Conservation (phyloP, 768 basidiomycete genomes). For the Lentinula raphanica region DNA sequence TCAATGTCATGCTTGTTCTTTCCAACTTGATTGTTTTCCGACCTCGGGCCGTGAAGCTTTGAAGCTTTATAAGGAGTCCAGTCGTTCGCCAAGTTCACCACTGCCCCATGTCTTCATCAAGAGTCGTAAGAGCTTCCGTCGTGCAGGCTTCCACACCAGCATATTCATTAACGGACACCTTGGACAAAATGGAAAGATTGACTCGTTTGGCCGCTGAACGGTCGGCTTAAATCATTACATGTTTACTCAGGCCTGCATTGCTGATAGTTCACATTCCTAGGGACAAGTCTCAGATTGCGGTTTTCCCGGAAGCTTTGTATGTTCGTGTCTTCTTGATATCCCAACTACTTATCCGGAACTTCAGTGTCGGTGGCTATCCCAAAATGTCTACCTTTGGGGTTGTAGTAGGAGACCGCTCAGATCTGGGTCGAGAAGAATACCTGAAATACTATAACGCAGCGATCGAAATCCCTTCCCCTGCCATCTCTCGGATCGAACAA, state of each 20-base stretch:
- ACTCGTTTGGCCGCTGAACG: conserved; percentile 34
- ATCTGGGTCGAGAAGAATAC: conserved; percentile 54
- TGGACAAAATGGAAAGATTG: conserved; percentile 38
- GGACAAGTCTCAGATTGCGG: conserved; percentile 36
- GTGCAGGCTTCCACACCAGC: conserved; percentile 40
- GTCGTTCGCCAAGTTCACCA: not conserved
- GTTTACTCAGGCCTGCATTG: not conserved
- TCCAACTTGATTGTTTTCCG: not conserved
- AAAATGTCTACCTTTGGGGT: conserved; percentile 50
- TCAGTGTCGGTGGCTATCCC: conserved; percentile 55
- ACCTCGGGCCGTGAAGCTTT: not conserved
- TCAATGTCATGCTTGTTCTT: not conserved
- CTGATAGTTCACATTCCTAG: not conserved
- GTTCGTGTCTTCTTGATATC: conserved; percentile 13
- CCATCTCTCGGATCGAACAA: conserved; percentile 40
- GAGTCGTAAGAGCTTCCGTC: conserved; percentile 35
- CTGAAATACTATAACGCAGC: conserved; percentile 49
- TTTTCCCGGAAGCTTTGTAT: conserved; percentile 49
- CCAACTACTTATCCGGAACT: not conserved
- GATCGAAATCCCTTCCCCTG: conserved; percentile 50
- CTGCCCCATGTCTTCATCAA: conserved; percentile 2
- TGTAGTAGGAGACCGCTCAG: conserved; percentile 43
- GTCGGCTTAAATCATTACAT: conserved; percentile 17
- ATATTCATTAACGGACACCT: conserved; percentile 31
- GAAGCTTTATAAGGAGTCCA: not conserved